Percentiles rank a stretch among this genome's conserved stretches.
Conservation (phyloP, 2,329 filamentous ascomycete species). For the Ceratocystis albifundus region DNA sequence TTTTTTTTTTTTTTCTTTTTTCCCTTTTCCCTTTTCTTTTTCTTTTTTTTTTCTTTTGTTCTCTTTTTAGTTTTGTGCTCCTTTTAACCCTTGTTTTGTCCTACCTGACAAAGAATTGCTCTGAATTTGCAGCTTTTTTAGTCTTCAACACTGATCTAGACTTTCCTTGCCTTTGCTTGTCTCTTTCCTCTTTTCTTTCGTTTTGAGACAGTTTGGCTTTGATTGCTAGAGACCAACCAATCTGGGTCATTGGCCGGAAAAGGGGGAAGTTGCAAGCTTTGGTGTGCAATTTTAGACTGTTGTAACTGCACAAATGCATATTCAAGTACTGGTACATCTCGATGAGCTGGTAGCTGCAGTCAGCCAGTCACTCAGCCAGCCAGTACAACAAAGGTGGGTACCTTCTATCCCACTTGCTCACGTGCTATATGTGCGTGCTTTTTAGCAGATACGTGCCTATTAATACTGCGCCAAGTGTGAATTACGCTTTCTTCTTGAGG, state of each 20-base stretch:
- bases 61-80: conserved; percentile 2
- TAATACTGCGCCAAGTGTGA: background rate
- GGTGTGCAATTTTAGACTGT: background rate
- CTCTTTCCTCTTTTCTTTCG: background rate
- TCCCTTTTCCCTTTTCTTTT: conserved; percentile 2
- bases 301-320: background rate
- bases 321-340: background rate
- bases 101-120: conserved; percentile 3
- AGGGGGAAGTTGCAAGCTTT: background rate
- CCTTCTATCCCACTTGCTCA: background rate
- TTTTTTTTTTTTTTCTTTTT: background rate
- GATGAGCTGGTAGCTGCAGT: too few relatives aligned
- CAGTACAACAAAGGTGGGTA: background rate
- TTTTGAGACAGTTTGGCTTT: background rate
- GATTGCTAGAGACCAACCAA: background rate
- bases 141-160: too few relatives aligned
- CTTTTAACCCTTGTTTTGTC: conserved; percentile 4
- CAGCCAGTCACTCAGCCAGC: too few relatives aligned
- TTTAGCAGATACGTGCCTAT: background rate
- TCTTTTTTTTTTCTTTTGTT: background rate
- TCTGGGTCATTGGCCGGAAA: background rate
- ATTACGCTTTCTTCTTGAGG: background rate
- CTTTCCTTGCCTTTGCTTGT: too few relatives aligned
- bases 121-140: background rate
- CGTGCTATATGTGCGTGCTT: background rate